phyloP scores from a whole-genome alignment of 106 monocot species.

The Posidonia australis region DNA sequence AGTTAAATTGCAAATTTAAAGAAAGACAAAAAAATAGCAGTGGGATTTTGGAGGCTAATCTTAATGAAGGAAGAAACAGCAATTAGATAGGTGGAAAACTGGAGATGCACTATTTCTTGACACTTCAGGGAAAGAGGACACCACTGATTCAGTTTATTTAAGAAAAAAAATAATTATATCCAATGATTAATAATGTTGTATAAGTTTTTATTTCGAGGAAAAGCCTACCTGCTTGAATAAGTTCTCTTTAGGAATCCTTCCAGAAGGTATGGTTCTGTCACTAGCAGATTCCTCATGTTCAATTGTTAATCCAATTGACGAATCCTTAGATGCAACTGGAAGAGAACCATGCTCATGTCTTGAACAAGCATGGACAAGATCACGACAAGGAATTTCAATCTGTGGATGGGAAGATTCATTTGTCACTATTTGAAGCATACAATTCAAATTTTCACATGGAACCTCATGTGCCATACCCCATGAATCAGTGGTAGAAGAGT shows the following conservation, averaged over 20 bases:
- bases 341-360: not conserved
- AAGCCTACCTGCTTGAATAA: slow-evolving; percentile 27
- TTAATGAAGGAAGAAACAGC: too few relatives aligned
- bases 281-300: slow-evolving; percentile 12
- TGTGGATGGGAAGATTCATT: slow-evolving; percentile 25
- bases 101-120: too few relatives aligned
- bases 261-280: slow-evolving; percentile 26
- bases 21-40: too few relatives aligned
- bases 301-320: slow-evolving; percentile 4
- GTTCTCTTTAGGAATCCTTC: slow-evolving; percentile 21
- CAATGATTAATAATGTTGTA: too few relatives aligned
- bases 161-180: too few relatives aligned
- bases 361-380: slow-evolving; percentile 7
- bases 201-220: not conserved
- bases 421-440: slow-evolving; percentile 17
- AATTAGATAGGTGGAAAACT: too few relatives aligned
- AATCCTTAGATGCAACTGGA: not conserved
- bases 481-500: slow-evolving; percentile 6
- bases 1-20: too few relatives aligned
- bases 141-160: too few relatives aligned
- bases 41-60: too few relatives aligned
- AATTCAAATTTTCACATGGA: slow-evolving; percentile 7
- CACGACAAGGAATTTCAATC: slow-evolving; percentile 22
- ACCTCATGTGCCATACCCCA: slow-evolving; percentile 5
- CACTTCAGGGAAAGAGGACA: too few relatives aligned